Base-by-base conservation (phyloP, 148 eudicot genomes). In the Rhododendron simsii region DNA sequence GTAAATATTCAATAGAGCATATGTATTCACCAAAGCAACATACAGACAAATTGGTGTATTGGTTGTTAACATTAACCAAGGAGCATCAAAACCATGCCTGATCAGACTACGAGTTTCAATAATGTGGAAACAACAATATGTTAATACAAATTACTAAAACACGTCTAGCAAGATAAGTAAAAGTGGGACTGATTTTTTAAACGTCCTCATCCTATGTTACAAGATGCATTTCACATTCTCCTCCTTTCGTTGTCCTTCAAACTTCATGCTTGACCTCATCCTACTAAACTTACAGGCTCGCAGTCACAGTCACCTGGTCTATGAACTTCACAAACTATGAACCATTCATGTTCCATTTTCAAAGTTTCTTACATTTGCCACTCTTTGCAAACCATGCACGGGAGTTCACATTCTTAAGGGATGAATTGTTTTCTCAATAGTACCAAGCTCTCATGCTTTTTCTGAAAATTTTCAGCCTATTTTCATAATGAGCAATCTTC, bases 1-100 rank as follows among this genome's bases (percentile, higher is more conserved):
- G 80, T 45, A 59, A 83, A 83, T 41, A 44, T 45, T 16, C 23
- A 16, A 30, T 71, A 84, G 15, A 20, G 30, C 30, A 47, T 10
- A 11, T 15, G 37, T 67, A 18, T 84, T 74, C 86, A 74, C 37
- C 75, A 21, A 84, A 8, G 80, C 45, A 73, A 84, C 63, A 30
- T 41, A n/a, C 44, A 67, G 5, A 33, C 28, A 50, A 74, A 69
- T 20, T 21, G 28, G 67, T 11, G 45, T 83, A 69, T 47, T 69
- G 59, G 61, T 69, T 47, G 20, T 30, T 33, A 51, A 81, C 37
- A 61, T 33, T 50, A n/a, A n/a, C 33, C 21, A 3, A 15, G 15
- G 39, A 78, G 47, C 33, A 47, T 47, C 77, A 69, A 71, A 50
- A 50, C 63, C 28, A 48, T 83, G 85, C 44, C 78, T 6, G 48